Conservation (phyloP, 208 protist species). For the Acanthamoeba castellanii region DNA sequence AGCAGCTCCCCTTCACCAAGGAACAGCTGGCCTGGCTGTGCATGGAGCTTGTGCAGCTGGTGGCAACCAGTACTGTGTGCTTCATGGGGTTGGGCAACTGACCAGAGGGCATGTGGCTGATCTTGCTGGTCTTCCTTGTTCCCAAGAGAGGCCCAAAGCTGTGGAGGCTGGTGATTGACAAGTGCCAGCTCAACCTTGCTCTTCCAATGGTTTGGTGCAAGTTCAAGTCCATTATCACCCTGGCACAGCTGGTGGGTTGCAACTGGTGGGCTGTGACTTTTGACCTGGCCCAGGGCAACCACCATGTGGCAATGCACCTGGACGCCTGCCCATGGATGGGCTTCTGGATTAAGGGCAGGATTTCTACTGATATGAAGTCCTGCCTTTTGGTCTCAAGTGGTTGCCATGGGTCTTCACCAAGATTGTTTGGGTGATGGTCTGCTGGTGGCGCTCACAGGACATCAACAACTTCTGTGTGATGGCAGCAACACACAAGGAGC, state of each 20-base stretch:
- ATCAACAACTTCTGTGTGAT: background rate
- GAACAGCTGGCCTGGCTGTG: no score
- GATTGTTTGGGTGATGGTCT: background rate
- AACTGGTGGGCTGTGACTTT: background rate
- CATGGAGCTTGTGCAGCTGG: no score
- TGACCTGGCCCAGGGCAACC: slow-evolving; percentile 14
- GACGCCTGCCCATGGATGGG: background rate
- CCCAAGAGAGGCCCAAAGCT: background rate
- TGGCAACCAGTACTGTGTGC: no score
- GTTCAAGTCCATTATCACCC: background rate
- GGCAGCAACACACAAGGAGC: background rate
- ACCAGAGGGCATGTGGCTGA: no score
- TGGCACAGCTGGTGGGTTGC: background rate
- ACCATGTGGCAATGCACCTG: background rate
- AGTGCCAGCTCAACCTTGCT: background rate
- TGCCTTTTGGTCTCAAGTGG: background rate
- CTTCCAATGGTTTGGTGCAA: background rate
- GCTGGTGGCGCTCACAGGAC: background rate
- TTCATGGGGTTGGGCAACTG: no score
- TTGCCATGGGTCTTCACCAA: slow-evolving; percentile 1
- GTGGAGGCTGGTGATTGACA: slow-evolving; percentile 45
- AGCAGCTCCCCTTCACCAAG: no score
- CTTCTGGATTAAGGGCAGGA: background rate
- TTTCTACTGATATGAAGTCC: background rate
- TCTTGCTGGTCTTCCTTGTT: slow-evolving; percentile 14